A percentile compares a stretch with the other conserved stretches of the same genome.
These are phyloP conservation scores for Candida saitoana DNA, from an alignment of 805 yeast species.

Conservation along the genomic window DNA sequence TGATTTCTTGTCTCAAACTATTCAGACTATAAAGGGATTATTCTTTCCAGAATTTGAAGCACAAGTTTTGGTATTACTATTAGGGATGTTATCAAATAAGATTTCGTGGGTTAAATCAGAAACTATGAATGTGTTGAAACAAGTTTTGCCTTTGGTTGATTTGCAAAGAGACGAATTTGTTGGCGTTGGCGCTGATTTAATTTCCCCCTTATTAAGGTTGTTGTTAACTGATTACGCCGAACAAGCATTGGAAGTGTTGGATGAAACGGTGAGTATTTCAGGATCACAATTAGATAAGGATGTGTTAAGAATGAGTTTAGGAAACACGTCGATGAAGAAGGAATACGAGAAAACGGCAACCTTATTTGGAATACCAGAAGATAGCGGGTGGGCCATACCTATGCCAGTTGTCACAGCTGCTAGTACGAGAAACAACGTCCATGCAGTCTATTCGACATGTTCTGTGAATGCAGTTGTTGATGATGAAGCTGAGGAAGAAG, in stretches of 20 bases:
- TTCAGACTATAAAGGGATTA: slow-evolving; percentile 59
- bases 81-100: slow-evolving; percentile 77
- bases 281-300: slow-evolving; percentile 90
- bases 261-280: slow-evolving; percentile 77
- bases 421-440: slow-evolving; percentile 85
- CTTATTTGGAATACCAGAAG: slow-evolving; percentile 90
- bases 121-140: slow-evolving; percentile 69
- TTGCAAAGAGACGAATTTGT: slow-evolving; percentile 71
- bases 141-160: slow-evolving; percentile 73
- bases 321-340: slow-evolving; percentile 70
- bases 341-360: slow-evolving; percentile 86
- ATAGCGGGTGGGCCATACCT: slow-evolving; percentile 95
- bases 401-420: slow-evolving; percentile 92
- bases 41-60: slow-evolving; percentile 77
- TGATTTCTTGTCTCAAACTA: slow-evolving; percentile 81
- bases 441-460: slow-evolving; percentile 90
- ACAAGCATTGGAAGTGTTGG: slow-evolving; percentile 84
- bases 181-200: slow-evolving; percentile 92
- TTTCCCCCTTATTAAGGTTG: slow-evolving; percentile 82
- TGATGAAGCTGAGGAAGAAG: slow-evolving; percentile 30
- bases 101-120: slow-evolving; percentile 77
- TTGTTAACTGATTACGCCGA: slow-evolving; percentile 82
- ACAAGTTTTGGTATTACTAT: slow-evolving; percentile 64
- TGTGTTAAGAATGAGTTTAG: slow-evolving; percentile 85
- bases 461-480: slow-evolving; percentile 35